Percentiles rank a stretch among this genome's conserved stretches.
phyloP scores from a whole-genome alignment of 2,329 filamentous ascomycete species.

The Teratosphaeriaceae sp. region DNA sequence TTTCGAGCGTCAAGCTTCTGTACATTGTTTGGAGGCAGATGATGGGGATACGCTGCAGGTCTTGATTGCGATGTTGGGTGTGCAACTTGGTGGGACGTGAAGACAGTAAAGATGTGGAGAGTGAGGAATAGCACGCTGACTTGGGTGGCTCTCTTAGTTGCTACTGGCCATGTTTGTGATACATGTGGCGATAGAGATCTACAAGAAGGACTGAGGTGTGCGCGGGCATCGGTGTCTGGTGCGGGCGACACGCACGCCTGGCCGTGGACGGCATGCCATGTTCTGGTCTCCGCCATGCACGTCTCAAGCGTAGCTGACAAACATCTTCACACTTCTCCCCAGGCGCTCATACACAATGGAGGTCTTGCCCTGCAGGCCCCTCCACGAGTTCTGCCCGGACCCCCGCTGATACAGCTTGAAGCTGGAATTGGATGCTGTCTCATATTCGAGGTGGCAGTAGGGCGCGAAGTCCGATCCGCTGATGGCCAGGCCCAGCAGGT shows the following conservation, averaged over 20 bases:
- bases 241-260: too few relatives aligned
- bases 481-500: conserved; percentile 16
- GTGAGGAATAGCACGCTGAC: background rate
- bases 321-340: conserved; percentile 18
- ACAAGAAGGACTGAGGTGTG: conserved; percentile 4
- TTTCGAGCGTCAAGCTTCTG: background rate
- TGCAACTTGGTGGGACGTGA: background rate
- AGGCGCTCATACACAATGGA: conserved; percentile 16
- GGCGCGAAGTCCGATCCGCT: conserved; percentile 15
- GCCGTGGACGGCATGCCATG: too few relatives aligned
- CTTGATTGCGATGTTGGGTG: background rate
- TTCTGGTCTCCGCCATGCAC: too few relatives aligned
- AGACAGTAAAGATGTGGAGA: background rate
- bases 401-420: conserved; percentile 16
- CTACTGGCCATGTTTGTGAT: conserved; percentile 12
- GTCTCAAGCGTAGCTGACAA: conserved; percentile 15
- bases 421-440: background rate
- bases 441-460: conserved; percentile 20
- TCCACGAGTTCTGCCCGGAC: conserved; percentile 16
- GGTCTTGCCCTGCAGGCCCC: conserved; percentile 14
- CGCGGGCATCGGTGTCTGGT: too few relatives aligned
- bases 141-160: conserved; percentile 7
- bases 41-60: too few relatives aligned
- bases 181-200: conserved; percentile 13
- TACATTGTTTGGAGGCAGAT: too few relatives aligned